Base-by-base conservation (phyloP, 768 basidiomycete species). In the Suillus lakei region DNA sequence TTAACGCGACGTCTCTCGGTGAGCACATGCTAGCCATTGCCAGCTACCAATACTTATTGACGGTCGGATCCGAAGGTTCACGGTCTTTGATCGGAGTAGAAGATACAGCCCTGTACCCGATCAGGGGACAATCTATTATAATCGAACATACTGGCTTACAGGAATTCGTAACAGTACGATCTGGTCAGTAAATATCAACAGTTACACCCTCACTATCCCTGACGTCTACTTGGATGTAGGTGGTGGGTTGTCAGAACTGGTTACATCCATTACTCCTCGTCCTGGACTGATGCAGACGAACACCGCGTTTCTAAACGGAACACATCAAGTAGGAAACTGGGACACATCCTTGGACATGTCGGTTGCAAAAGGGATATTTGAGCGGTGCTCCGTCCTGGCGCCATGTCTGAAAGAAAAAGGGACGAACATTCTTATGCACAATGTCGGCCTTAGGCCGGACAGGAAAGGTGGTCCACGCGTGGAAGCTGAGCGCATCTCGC, bases 121-220 rank as follows among this genome's bases (percentile, higher is more conserved):
- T 95, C 67, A 83, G 94, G 50, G 95, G 96, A 6, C 96, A 97
- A 77, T 91, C 93, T 0, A 88, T 96, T 15, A 74, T 95, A n/a
- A 81, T 96, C 21, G 76, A 85, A 44, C 90, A 91, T 4, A 89
- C 91, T 0, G 84, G 85, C 78, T 79, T 93, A 51, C 56, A 78
- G 51, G 79, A 81, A 63, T 79, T 72, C 59, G 46, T 80, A 28
- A 62, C 61, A 71, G 69, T 65, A 39, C 58, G 71, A n/a, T 39
- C 63, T 8, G 76, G 80, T 79, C 48, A 64, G 77, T 67, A 28
- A 2, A 26, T 44, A 63, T 30, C 2, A 34, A 32, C 6, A n/a
- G 10, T 21, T n/a, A 21, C 26, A 4, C 6, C 3, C 5, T 43
- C 39, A 16, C 38, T 12, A 4, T 41, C 26, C n/a, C 12, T 59